These are phyloP conservation scores for Fusarium caatingaense DNA, from an alignment of 2,329 filamentous ascomycete species.

Conservation along the genomic window DNA sequence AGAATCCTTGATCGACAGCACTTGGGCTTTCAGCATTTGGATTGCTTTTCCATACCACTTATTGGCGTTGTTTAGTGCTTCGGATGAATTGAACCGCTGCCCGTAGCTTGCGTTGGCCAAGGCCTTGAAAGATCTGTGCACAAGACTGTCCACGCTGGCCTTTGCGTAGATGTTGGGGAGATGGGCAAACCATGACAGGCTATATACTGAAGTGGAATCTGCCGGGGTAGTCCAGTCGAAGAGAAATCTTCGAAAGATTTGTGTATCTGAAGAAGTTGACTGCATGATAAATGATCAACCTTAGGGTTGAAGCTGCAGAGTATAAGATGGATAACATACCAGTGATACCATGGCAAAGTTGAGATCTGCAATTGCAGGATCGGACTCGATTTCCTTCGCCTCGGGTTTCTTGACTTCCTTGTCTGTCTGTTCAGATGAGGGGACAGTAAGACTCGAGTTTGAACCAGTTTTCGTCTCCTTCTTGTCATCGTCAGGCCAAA, in stretches of 20 bases:
- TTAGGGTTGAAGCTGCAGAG: accelerated
- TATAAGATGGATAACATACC: not conserved
- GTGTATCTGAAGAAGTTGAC: not conserved
- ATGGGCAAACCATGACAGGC: not conserved
- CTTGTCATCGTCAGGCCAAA: not conserved
- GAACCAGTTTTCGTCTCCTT: not conserved
- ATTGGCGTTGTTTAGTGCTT: not conserved
- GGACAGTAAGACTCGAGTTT: not conserved
- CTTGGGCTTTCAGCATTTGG: not conserved
- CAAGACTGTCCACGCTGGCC: not conserved
- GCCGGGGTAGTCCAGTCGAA: not conserved
- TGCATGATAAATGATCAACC: not conserved
- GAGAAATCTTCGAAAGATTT: not conserved
- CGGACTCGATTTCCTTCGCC: not conserved
- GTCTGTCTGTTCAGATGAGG: not conserved
- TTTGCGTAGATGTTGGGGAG: not conserved
- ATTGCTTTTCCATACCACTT: not conserved
- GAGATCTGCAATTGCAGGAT: not conserved
- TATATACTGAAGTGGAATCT: not conserved
- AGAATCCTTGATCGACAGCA: not conserved
- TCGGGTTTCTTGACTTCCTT: not conserved
- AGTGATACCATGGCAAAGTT: not conserved
- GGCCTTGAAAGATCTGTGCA: not conserved
- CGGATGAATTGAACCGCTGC: not conserved
- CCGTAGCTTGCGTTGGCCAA: not conserved